Conservation (phyloP, 352 stramenopile genomes). For the Phytophthora pluvialis region DNA sequence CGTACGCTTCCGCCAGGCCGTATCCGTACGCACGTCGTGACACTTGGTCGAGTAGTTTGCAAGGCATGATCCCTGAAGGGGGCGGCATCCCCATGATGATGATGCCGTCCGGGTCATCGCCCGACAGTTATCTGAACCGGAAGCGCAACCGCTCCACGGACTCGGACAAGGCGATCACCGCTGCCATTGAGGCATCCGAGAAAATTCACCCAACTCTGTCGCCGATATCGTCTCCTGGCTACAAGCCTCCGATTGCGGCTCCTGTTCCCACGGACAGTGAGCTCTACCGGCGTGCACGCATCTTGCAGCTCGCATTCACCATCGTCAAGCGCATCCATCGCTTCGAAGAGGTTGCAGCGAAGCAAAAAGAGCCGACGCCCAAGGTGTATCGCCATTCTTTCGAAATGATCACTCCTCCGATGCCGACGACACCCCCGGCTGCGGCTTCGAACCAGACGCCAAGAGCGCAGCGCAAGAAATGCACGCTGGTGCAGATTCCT, state of each 20-base stretch:
- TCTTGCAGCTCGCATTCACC: conserved; percentile 65
- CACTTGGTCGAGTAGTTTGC: conserved; percentile 41
- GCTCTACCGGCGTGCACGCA: conserved; percentile 60
- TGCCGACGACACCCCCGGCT: conserved; percentile 19
- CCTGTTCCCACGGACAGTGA: conserved; percentile 47
- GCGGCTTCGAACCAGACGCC: conserved; percentile 14
- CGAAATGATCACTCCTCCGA: conserved; percentile 58
- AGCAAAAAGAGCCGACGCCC: conserved; percentile 34
- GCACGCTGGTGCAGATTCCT: conserved; percentile 57
- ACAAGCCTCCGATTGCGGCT: conserved; percentile 25
- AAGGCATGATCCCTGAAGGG: conserved; percentile 45
- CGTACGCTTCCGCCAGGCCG: conserved; percentile 52
- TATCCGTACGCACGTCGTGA: conserved; percentile 47
- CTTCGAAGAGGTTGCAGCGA: conserved; percentile 58
- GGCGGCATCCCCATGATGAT: conserved; percentile 43
- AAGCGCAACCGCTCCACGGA: conserved; percentile 79
- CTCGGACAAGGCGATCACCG: conserved; percentile 61
- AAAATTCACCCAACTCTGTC: conserved; percentile 53
- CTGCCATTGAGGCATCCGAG: conserved; percentile 60
- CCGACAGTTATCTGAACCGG: conserved; percentile 60
- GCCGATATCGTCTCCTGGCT: conserved; percentile 31
- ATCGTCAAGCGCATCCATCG: conserved; percentile 67
- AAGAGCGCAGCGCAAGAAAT: conserved; percentile 34
- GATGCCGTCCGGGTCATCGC: conserved; percentile 35
- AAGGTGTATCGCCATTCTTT: conserved; percentile 67